phyloP scores from a whole-genome alignment of 1,284 basidiomycete genomes.

The Microbotryum silenes-acaulis region DNA sequence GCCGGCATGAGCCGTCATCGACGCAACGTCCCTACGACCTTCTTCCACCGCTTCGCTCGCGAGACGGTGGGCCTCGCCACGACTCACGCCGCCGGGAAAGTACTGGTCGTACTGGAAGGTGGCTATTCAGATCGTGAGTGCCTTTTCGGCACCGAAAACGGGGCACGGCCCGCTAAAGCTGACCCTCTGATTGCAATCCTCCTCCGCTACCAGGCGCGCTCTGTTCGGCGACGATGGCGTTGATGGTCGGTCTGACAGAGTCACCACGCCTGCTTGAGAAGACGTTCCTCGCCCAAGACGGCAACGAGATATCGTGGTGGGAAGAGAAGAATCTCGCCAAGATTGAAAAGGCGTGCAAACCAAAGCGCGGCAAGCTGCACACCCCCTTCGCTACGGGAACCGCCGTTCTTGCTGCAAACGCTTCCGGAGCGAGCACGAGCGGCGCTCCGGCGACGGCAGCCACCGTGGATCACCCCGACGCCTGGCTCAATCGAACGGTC shows the following conservation, averaged over 20 bases:
- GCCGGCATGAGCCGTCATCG: conserved; percentile 85
- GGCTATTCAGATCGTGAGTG: conserved; percentile 73
- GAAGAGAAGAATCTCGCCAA: conserved; percentile 8
- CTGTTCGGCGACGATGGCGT: conserved; percentile 69
- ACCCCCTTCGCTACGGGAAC: not conserved
- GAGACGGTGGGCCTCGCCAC: conserved; percentile 66
- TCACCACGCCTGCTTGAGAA: not conserved
- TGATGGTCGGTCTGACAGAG: conserved; percentile 55
- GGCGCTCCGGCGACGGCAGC: not conserved
- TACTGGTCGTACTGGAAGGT: conserved; percentile 86
- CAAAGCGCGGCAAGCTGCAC: not conserved
- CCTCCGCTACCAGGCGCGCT: conserved; percentile 47
- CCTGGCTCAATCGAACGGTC: conserved; percentile 16
- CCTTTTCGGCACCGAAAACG: conserved; percentile 13
- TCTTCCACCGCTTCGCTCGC: conserved; percentile 74
- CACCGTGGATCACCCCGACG: conserved; percentile 3
- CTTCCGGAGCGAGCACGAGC: not conserved
- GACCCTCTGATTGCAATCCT: too few species aligned
- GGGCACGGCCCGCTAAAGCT: too few species aligned
- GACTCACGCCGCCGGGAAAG: conserved; percentile 56
- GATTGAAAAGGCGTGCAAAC: conserved; percentile 23
- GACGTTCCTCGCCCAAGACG: not conserved
- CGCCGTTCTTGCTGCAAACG: not conserved
- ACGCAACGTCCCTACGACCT: conserved; percentile 77
- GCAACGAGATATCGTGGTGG: conserved; percentile 10